Base-by-base conservation (phyloP, 352 stramenopile genomes). In the Phytophthora nicotianae region DNA sequence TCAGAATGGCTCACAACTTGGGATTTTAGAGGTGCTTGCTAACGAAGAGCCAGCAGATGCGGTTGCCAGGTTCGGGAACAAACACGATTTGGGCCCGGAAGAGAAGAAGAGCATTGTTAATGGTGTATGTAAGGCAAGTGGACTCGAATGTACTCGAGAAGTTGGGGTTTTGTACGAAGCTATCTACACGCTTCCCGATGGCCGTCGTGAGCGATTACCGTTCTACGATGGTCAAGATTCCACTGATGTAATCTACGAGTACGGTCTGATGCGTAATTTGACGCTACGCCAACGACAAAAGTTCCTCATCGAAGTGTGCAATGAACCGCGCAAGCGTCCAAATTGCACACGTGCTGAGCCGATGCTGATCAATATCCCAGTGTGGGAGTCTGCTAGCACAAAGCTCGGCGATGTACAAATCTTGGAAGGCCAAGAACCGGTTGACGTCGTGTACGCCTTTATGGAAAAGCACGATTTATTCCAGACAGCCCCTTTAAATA, bases 381-480 rank as follows among this genome's bases (percentile, higher is more conserved):
- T 94, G 13, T 92, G 81, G 81, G 86, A 92, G 21, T 81, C 74
- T 2, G 74, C 73, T 0, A 74, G 81, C 38, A 87, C 87, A 35
- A 90, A 91, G 27, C 68, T 92, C 33, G 86, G 80, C 19, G 77
- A 89, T 33, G 70, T 94, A 0, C 71, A 91, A 54, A 76, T 94
- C 10, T 74, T 89, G 37, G 86, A 92, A 56, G 86, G 78, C 23
- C 86, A 94, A 63, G 86, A 94, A 58, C 86, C 86, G 6, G 60
- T 92, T 2, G 86, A 94, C 46, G 72, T 89, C 27, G 81, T 94
- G n/a, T 92, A 94, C 53, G 78, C 86, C 16, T 94, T 94, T 49
- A 76, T 94, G 52, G 86, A 94, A 42, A 94, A 94, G 52, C 86
- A 94, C 68, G 86, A 94, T 42, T 47, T 94, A 21, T 92, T 94